Base-by-base conservation (phyloP, 2,329 filamentous ascomycete genomes). In the Colletotrichum filicis region DNA sequence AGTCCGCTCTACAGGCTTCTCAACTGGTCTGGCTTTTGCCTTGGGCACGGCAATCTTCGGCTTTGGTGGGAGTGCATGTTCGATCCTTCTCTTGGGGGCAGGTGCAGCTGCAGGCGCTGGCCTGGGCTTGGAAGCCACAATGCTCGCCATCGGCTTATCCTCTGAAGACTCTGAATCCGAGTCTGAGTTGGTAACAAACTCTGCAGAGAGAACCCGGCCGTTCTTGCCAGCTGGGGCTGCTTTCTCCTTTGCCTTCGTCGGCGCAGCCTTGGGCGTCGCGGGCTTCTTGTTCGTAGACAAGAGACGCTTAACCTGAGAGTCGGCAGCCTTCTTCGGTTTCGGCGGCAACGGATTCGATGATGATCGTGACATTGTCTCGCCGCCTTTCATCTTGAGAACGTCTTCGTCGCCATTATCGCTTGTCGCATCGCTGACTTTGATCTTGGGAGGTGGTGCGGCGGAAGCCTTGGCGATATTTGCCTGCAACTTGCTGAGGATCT, bases 401-500 rank as follows among this genome's bases (percentile, higher is more conserved):
- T 81, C 73, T 76, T 85, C 76, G 56, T 74, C 69, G 32, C 83
- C 83, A 8, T 75, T 75, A 19, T 83, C 83, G 60, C 81, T 74
- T 16, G 65, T 67, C 14, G 60, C 69, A 16, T 87, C 87, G 24
- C 89, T 9, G 82, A 84, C 81, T 74, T 86, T 86, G 75, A 85
- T 84, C 78, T 88, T 90, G 1, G 88, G 84, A 4, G 84, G 80
- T n/a, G 85, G 82, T 19, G 84, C 79, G 1, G 68, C 68, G 26
- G 74, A 68, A 2, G 86, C 86, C 78, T 87, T 89, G 61, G 88
- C 89, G 57, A 92, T 85, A 11, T 87, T 86, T 12, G 87, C 88
- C 75, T 92, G 90, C 9, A 92, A 81, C 76, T 88, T 90, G 81
- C 91, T 92, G 42, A 92, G 81, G 63, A 87, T 88, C 63, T 88